Percentiles rank a stretch among this genome's conserved stretches.
Evolutionary conservation across 2,329 filamentous ascomycete genomes (phyloP).

Genomic region (Phialocephala sp.): DNA sequence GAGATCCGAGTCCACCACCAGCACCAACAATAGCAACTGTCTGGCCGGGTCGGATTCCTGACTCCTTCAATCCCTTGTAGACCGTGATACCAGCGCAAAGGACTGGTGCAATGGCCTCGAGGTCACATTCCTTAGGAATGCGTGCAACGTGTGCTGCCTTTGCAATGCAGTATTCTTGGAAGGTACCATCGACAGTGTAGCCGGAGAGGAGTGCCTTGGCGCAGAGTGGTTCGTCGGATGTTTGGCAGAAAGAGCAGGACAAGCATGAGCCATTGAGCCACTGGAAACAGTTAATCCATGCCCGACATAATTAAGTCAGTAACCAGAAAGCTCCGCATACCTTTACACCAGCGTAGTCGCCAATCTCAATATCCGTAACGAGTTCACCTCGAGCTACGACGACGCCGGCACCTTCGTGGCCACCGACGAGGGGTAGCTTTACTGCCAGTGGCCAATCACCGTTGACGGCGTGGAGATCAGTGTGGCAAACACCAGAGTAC

Average conservation of each 20-base stretch:
- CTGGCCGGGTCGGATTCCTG: conserved; percentile 74
- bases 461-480: conserved; percentile 80
- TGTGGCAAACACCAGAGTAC: conserved; percentile 90
- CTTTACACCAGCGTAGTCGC: conserved; percentile 86
- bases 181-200: conserved; percentile 90
- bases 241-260: conserved; percentile 81
- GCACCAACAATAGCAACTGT: conserved; percentile 85
- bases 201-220: conserved; percentile 76
- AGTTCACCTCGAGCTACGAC: conserved; percentile 81
- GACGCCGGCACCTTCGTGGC: conserved; percentile 79
- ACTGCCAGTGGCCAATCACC: conserved; percentile 88
- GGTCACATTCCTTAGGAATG: conserved; percentile 76
- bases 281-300: conserved; percentile 39
- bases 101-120: conserved; percentile 80
- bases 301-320: not conserved
- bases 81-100: conserved; percentile 87
- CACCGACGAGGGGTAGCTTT: conserved; percentile 86
- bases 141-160: conserved; percentile 86
- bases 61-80: conserved; percentile 92
- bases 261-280: conserved; percentile 93
- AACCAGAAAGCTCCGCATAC: conserved; percentile 26
- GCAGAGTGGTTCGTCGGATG: conserved; percentile 84
- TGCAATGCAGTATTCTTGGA: conserved; percentile 90
- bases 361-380: conserved; percentile 78
- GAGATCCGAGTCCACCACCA: conserved; percentile 79